Base-by-base conservation (phyloP, 1,284 basidiomycete genomes). In the Cryptococcus amylolentus region DNA sequence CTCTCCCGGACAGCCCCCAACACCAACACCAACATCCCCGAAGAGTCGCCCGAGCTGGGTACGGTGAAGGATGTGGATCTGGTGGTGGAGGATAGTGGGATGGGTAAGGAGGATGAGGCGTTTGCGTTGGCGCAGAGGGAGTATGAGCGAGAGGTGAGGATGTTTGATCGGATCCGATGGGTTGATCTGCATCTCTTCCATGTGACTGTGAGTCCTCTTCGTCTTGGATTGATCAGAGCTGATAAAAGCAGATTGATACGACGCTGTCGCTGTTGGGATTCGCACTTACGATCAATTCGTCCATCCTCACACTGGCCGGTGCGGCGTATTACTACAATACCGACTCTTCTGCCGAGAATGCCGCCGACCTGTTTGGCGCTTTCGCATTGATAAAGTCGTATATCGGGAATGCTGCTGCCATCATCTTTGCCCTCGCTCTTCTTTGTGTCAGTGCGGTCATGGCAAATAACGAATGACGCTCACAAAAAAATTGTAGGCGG, bases 241-340 rank as follows among this genome's bases (percentile, higher is more conserved):
- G 20, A 46, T 27, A 12, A 16, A 10, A 0, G 12, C 18, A 72
- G 72, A 64, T 71, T 48, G 78, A 79, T 57, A 76, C 77, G 5
- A 69, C 73, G 5, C 64, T 77, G 43, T 78, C 76, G 3, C 77
- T 95, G 40, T 79, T 93, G 27, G 86, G 88, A 1, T 86, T 94
- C 66, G 91, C 91, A 0, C 85, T 95, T 13, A 80, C 89, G 23
- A 93, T 94, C 75, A 96, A 97, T 75, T 84, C 88, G 10, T 77
- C 91, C 3, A 84, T 84, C 59, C 70, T 84, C 31, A 83, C 83
- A 47, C 75, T 84, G 8, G 81, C 81, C 1, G 80, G 80, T 1
- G 81, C 83, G 5, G 88, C 89, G 5, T 93, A 91, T 76, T 90
- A 83, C 76, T 86, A 86, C 57, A 82, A 82, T 3, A 49, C 59